These are phyloP conservation scores for Hippophae gyantsensis DNA, from an alignment of 306 rosid genomes.

Conservation along the genomic window DNA sequence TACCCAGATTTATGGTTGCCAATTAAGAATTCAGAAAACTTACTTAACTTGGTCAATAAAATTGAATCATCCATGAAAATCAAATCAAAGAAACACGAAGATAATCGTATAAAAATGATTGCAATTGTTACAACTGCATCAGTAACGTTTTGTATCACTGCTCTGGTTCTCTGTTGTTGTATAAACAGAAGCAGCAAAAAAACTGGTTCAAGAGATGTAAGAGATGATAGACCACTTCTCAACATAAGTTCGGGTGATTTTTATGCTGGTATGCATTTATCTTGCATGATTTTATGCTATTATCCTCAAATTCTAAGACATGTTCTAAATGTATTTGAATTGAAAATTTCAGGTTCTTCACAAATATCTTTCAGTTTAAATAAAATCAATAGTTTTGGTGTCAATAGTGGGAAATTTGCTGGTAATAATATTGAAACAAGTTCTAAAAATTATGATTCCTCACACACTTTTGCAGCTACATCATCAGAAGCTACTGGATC, in stretches of 20 bases:
- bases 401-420: conserved; percentile 19
- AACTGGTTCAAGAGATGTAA: conserved; percentile 20
- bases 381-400: conserved; percentile 9
- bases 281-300: neutral
- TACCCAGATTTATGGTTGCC: neutral
- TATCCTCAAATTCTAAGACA: conserved; percentile 2
- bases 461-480: conserved; percentile 17
- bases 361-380: conserved; percentile 36
- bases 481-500: conserved; percentile 25
- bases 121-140: conserved; percentile 19
- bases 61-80: neutral
- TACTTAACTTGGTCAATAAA: conserved; percentile 12
- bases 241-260: conserved; percentile 30
- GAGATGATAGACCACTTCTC: conserved; percentile 43
- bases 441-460: conserved; percentile 20
- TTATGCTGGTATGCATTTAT: conserved; percentile 38
- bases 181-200: conserved; percentile 16
- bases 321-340: conserved; percentile 12
- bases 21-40: conserved; percentile 1
- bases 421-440: conserved; percentile 18
- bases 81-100: conserved; percentile 5
- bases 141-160: conserved; percentile 21
- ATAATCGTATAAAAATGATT: neutral
- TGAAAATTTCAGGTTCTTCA: conserved; percentile 45
- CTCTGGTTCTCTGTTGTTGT: conserved; percentile 32